These are phyloP conservation scores for Dactylellina haptotyla DNA, from an alignment of 2,329 filamentous ascomycete genomes.

Conservation along the genomic window DNA sequence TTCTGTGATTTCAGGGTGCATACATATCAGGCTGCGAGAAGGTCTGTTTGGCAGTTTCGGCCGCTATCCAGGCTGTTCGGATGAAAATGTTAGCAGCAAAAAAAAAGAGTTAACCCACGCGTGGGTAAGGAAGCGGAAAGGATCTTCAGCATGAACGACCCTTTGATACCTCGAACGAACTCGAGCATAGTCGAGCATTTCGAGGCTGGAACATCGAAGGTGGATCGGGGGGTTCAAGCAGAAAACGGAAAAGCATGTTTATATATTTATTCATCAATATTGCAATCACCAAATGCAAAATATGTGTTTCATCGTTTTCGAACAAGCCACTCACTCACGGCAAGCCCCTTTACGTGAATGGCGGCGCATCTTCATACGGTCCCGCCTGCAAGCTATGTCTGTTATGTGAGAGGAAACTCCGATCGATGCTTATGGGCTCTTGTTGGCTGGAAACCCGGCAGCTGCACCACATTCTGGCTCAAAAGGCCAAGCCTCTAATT, in stretches of 20 bases:
- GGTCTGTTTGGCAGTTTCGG: neutral
- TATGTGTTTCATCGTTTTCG: too few species aligned
- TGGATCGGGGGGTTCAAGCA: neutral
- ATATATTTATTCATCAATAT: neutral
- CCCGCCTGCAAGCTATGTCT: neutral
- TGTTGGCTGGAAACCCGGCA: slow-evolving; percentile 15
- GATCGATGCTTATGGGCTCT: neutral
- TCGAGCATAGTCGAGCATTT: slow-evolving; percentile 6
- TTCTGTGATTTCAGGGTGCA: slow-evolving; percentile 27
- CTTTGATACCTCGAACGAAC: slow-evolving; percentile 14
- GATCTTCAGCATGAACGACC: slow-evolving; percentile 20
- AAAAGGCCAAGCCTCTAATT: slow-evolving; percentile 51
- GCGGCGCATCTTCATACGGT: slow-evolving; percentile 32
- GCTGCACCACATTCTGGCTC: slow-evolving; percentile 26
- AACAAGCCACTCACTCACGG: neutral
- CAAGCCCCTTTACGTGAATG: neutral
- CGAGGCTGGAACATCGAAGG: too few species aligned
- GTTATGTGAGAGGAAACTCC: neutral
- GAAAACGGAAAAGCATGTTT: slow-evolving; percentile 40
- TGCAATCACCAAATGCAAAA: too few species aligned
- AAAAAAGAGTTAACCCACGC: neutral
- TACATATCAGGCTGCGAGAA: neutral
- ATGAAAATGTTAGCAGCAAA: slow-evolving; percentile 38
- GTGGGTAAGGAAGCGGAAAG: slow-evolving; percentile 1
- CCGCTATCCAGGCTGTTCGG: slow-evolving; percentile 28